Percentiles rank a stretch among this genome's conserved stretches.
Conservation (phyloP, 768 basidiomycete genomes). For the Coprinellus micaceus region DNA sequence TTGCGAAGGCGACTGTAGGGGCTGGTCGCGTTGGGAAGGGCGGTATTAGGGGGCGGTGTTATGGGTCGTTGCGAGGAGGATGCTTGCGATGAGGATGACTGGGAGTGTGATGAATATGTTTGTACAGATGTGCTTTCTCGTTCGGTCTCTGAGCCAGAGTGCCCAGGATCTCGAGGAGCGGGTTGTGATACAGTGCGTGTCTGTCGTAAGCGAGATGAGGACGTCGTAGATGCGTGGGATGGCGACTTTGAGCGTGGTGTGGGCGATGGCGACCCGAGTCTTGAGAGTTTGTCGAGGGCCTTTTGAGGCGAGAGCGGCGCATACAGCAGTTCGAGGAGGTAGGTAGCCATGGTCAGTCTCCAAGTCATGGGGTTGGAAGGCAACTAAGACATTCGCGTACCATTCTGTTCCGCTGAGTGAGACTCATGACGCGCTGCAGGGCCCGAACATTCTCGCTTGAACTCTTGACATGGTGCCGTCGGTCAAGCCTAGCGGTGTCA, state of each 20-base stretch:
- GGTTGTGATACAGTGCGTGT: conserved; percentile 17
- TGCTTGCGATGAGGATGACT: conserved; percentile 21
- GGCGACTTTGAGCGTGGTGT: conserved; percentile 18
- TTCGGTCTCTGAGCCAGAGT: conserved; percentile 82
- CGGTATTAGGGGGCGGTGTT: conserved; percentile 14
- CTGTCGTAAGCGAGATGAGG: conserved; percentile 19
- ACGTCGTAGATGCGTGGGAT: conserved; percentile 28
- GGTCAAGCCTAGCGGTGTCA: conserved; percentile 52
- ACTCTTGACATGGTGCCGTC: conserved; percentile 23
- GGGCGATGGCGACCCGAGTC: conserved; percentile 57
- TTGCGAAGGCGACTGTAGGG: conserved; percentile 18
- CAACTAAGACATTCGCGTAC: conserved; percentile 37
- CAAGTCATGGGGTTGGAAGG: conserved; percentile 11
- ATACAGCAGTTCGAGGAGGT: conserved; percentile 28
- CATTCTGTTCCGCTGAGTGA: conserved; percentile 71
- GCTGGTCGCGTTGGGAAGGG: neutral
- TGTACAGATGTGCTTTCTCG: conserved; percentile 46
- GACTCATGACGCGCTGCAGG: conserved; percentile 63
- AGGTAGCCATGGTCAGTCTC: conserved; percentile 21
- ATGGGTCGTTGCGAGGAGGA: conserved; percentile 16
- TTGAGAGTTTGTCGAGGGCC: conserved; percentile 67
- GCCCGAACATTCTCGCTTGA: conserved; percentile 55
- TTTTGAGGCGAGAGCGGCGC: conserved; percentile 28
- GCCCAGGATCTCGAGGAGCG: conserved; percentile 30
- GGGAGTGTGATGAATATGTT: conserved; percentile 25